These are phyloP conservation scores for Gonium pectorale DNA, from an alignment of 139 green algal genomes.

Conservation along the genomic window DNA sequence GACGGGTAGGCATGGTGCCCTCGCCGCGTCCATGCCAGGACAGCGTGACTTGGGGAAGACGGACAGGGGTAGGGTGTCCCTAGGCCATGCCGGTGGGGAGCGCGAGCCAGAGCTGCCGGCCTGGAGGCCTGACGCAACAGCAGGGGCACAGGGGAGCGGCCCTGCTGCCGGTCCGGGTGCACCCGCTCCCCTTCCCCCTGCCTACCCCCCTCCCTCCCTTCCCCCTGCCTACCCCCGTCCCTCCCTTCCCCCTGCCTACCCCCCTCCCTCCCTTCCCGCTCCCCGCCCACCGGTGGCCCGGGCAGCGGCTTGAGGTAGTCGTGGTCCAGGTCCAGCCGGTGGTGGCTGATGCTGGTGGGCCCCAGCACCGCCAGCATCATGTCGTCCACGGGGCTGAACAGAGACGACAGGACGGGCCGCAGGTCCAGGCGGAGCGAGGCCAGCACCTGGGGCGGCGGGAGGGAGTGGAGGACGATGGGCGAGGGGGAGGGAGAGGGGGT, in stretches of 20 bases:
- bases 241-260: not conserved
- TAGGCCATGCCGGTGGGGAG: no score
- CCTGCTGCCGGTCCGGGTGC: no score
- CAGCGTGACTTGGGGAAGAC: no score
- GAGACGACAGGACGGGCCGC: constrained; percentile 9
- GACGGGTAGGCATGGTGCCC: no score
- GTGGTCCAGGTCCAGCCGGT: constrained; percentile 38
- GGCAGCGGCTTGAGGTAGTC: constrained; percentile 4
- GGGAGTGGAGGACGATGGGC: no score
- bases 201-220: not conserved
- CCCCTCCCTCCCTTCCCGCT: not conserved
- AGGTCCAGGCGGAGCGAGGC: constrained; percentile 7
- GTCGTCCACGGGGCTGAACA: constrained; percentile 51
- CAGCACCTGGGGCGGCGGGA: constrained; percentile 13
- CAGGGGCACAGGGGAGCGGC: not conserved
- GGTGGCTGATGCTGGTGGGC: not conserved
- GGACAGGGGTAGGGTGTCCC: no score
- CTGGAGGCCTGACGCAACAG: no score
- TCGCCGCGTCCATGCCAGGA: no score
- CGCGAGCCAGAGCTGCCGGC: no score
- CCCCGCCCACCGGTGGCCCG: not conserved
- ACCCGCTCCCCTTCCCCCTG: not conserved
- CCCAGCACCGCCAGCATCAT: constrained; percentile 37
- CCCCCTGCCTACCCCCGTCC: not conserved
- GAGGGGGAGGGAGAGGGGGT: no score